These are phyloP conservation scores for Exophiala alcalophila DNA, from an alignment of 2,329 filamentous ascomycete genomes.

Conservation along the genomic window DNA sequence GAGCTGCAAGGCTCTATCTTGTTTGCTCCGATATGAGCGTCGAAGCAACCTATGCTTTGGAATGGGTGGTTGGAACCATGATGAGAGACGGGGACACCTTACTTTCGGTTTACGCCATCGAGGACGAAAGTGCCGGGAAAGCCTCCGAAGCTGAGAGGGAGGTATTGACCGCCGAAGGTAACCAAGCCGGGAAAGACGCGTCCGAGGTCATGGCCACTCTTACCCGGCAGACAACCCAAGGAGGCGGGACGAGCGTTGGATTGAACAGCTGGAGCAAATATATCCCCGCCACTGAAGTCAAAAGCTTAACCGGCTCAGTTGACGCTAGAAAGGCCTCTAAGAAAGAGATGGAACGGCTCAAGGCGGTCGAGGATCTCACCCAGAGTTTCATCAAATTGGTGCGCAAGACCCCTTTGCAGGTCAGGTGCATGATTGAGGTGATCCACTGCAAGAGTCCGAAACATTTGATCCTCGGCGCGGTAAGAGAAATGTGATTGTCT, in stretches of 20 bases:
- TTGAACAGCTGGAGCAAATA: conserved; percentile 25
- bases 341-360: conserved; percentile 73
- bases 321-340: conserved; percentile 54
- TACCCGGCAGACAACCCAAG: conserved; percentile 42
- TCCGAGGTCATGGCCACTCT: conserved; percentile 68
- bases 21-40: conserved; percentile 95
- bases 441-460: conserved; percentile 98
- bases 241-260: conserved; percentile 28
- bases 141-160: conserved; percentile 44
- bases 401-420: conserved; percentile 86
- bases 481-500: too few species aligned
- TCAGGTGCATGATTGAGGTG: conserved; percentile 90
- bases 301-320: conserved; percentile 45
- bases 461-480: conserved; percentile 90
- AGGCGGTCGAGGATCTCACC: conserved; percentile 79
- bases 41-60: conserved; percentile 89
- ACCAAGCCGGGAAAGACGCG: conserved; percentile 72
- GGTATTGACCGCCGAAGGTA: conserved; percentile 58
- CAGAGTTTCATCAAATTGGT: conserved; percentile 80
- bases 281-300: conserved; percentile 39
- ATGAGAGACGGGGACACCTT: conserved; percentile 91
- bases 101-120: conserved; percentile 87
- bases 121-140: conserved; percentile 65
- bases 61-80: conserved; percentile 97
- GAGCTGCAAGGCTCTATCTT: conserved; percentile 81